Conservation (phyloP, 1,139 yeast genomes). For the Kazachstania sp. region DNA sequence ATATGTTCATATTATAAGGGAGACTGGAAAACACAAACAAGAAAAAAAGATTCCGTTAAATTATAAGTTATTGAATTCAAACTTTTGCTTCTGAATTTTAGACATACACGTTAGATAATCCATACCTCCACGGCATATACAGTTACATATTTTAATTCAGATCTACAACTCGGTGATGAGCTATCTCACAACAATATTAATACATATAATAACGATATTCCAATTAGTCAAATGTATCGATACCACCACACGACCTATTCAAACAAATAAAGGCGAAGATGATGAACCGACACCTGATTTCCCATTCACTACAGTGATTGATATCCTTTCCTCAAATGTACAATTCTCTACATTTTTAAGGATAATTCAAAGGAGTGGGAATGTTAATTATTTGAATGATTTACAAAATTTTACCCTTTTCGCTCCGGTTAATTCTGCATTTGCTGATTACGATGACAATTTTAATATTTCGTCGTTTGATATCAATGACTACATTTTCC, state of each 20-base stretch:
- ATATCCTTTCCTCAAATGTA: conserved; percentile 62
- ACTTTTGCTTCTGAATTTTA: too few relatives aligned
- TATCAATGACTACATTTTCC: conserved; percentile 23
- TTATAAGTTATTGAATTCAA: too few relatives aligned
- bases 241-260: neutral
- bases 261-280: neutral
- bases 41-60: too few relatives aligned
- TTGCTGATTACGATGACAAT: conserved; percentile 31
- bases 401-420: conserved; percentile 62
- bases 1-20: too few relatives aligned
- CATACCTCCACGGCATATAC: too few relatives aligned
- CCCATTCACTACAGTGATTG: conserved; percentile 51
- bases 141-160: too few relatives aligned
- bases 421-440: conserved; percentile 86
- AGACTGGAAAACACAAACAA: too few relatives aligned
- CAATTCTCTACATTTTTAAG: conserved; percentile 66
- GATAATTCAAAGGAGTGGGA: conserved; percentile 55
- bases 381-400: conserved; percentile 60
- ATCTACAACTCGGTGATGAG: too few relatives aligned
- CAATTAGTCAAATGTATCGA: neutral
- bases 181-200: too few relatives aligned
- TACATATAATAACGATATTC: neutral
- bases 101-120: too few relatives aligned
- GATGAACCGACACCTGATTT: neutral
- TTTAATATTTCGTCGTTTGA: conserved; percentile 11